Conservation (phyloP, 2,329 filamentous ascomycete genomes). For the Rutstroemia sydowiana region DNA sequence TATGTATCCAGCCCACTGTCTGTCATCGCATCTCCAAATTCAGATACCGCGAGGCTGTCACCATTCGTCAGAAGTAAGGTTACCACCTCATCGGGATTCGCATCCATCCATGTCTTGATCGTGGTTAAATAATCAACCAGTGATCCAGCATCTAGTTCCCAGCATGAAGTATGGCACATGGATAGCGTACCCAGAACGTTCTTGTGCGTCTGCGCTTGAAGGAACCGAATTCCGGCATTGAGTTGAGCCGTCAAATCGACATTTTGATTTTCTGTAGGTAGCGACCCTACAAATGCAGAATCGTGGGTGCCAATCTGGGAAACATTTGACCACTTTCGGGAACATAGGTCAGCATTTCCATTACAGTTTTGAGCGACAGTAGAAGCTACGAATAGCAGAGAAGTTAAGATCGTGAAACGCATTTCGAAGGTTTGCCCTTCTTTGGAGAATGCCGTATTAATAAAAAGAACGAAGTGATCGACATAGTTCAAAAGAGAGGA, state of each 20-base stretch:
- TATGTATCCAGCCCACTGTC: slow-evolving; percentile 21
- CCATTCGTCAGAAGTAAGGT: slow-evolving; percentile 59
- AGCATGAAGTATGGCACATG: slow-evolving; percentile 7
- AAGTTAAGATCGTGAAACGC: background rate
- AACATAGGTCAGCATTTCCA: slow-evolving; percentile 69
- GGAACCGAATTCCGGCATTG: slow-evolving; percentile 54
- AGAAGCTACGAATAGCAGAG: background rate
- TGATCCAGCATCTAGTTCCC: slow-evolving; percentile 42
- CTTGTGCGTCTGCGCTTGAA: slow-evolving; percentile 50
- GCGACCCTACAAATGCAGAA: slow-evolving; percentile 34
- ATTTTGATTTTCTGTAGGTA: slow-evolving; percentile 45
- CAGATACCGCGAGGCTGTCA: slow-evolving; percentile 46
- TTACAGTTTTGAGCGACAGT: slow-evolving; percentile 37
- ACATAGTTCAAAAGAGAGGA: background rate
- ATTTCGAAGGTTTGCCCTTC: background rate
- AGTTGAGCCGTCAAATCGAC: slow-evolving; percentile 53
- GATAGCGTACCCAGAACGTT: slow-evolving; percentile 25
- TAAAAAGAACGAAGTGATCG: background rate
- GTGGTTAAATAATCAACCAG: slow-evolving; percentile 47
- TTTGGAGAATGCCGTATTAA: background rate
- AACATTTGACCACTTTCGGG: slow-evolving; percentile 64
- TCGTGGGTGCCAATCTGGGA: slow-evolving; percentile 68
- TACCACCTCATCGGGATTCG: slow-evolving; percentile 52
- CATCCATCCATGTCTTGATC: slow-evolving; percentile 53
- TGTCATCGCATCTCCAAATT: slow-evolving; percentile 38